A percentile compares a stretch with the other conserved stretches of the same genome.
These are phyloP conservation scores for Candida insectalens DNA, from an alignment of 805 yeast genomes.

Conservation along the genomic window DNA sequence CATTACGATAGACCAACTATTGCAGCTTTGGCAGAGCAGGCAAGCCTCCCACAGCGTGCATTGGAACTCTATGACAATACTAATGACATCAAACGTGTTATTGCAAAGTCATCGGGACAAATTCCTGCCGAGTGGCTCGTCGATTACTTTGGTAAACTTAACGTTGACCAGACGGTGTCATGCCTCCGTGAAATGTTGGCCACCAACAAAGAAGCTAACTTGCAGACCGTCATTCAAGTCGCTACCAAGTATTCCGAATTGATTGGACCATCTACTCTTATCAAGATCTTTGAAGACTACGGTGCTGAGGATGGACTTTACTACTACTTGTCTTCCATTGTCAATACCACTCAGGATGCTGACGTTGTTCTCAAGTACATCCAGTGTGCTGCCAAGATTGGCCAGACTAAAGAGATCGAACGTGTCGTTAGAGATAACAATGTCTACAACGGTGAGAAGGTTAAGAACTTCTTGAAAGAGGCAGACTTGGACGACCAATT, in stretches of 20 bases:
- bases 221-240: constrained; percentile 91
- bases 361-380: constrained; percentile 95
- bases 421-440: constrained; percentile 90
- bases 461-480: constrained; percentile 93
- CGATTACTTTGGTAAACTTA: constrained; percentile 82
- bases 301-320: constrained; percentile 89
- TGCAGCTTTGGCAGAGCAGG: constrained; percentile 88
- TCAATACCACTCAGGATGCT: constrained; percentile 85
- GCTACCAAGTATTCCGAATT: constrained; percentile 94
- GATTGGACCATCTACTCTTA: constrained; percentile 76
- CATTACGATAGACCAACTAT: constrained; percentile 92
- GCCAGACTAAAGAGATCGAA: constrained; percentile 90
- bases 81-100: constrained; percentile 90
- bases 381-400: constrained; percentile 84
- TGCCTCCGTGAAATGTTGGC: constrained; percentile 82
- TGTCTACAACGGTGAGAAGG: constrained; percentile 94
- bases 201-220: constrained; percentile 66
- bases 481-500: constrained; percentile 89
- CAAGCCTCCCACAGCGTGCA: constrained; percentile 94
- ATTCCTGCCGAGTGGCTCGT: constrained; percentile 94
- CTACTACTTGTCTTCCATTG: constrained; percentile 88
- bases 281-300: constrained; percentile 88
- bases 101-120: constrained; percentile 66
- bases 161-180: constrained; percentile 85
- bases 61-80: constrained; percentile 92